Base-by-base conservation (phyloP, 768 basidiomycete genomes). In the Lepiota subincarnata region DNA sequence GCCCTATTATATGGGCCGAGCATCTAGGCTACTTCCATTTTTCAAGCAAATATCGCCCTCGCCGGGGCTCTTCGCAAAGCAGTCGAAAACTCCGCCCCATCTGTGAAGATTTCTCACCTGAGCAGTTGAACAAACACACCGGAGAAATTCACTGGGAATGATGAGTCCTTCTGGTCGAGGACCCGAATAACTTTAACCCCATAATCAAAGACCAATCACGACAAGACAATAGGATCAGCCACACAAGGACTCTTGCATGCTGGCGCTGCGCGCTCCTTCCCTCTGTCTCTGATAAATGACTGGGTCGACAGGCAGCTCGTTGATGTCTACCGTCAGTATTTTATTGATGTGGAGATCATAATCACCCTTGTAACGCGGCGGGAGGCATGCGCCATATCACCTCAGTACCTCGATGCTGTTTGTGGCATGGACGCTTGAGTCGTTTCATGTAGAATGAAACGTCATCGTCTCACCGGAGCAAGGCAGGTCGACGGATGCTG, bases 101-200 rank as follows among this genome's bases (percentile, higher is more conserved):
- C 89, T 7, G 92, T 80, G 79, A 92, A 88, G 71, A 82, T 95
- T 52, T 76, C 88, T 2, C 87, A 92, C 53, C 70, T 86, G 31
- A 74, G 79, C 7, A 89, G 92, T 63, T 24, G 24, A 70, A 77
- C 60, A 67, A 72, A 64, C 86, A 86, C 59, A 86, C 91, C 59
- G 91, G 91, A 47, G 78, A 90, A 69, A 78, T 93, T 90, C 90
- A 6, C 88, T 94, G 57, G 92, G 91, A 16, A 45, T 42, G 1
- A 41, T 53, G 45, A 53, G 93, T 68, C 11, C 70, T 7, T 72
- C 78, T 79, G 0, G 52, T 91, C 47, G 60, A 67, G 49, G 91
- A 89, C 59, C 80, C 88, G 65, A 89, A 80, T 67, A 42, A 56
- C 5, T 56, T 74, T 20, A 89, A 90, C 36, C 74, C 94, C 92